Conservation (phyloP, 208 protist genomes). For the Wallacemonas sp. region DNA sequence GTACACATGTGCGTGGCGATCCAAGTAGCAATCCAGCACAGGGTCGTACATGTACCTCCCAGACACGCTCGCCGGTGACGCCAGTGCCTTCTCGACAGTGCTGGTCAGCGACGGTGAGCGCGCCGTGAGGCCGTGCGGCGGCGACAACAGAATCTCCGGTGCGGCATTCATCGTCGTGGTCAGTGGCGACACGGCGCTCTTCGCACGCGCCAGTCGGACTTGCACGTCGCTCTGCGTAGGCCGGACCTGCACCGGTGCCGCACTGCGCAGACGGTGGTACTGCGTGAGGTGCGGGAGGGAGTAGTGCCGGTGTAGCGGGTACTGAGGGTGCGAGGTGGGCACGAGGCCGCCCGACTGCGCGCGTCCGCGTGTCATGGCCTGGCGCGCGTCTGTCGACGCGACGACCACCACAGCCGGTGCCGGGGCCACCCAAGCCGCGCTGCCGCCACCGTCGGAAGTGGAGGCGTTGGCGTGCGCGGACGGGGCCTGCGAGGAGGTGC, state of each 20-base stretch:
- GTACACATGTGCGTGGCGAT: conserved; percentile 57
- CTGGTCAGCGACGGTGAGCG: neutral
- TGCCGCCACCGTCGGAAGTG: neutral
- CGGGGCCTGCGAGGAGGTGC: neutral
- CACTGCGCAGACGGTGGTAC: conserved; percentile 12
- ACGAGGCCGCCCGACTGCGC: no score
- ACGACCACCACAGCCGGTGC: no score
- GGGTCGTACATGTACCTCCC: conserved; percentile 72
- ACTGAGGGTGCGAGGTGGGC: neutral
- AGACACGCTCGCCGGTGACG: neutral
- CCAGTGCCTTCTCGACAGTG: neutral
- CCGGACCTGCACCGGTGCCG: neutral
- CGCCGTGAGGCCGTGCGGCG: neutral
- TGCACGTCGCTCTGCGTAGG: conserved; percentile 2
- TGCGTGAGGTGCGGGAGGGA: conserved; percentile 5
- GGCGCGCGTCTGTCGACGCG: no score
- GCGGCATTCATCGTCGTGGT: neutral
- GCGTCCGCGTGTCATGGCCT: no score
- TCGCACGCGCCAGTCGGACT: neutral
- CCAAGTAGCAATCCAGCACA: conserved; percentile 70
- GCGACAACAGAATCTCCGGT: neutral
- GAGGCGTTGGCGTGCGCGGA: neutral
- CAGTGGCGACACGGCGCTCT: neutral
- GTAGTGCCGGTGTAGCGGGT: conserved; percentile 12
- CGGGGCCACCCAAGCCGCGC: neutral